Conservation (phyloP, 169 alveolate genomes). For the Plasmodium coatneyi region DNA sequence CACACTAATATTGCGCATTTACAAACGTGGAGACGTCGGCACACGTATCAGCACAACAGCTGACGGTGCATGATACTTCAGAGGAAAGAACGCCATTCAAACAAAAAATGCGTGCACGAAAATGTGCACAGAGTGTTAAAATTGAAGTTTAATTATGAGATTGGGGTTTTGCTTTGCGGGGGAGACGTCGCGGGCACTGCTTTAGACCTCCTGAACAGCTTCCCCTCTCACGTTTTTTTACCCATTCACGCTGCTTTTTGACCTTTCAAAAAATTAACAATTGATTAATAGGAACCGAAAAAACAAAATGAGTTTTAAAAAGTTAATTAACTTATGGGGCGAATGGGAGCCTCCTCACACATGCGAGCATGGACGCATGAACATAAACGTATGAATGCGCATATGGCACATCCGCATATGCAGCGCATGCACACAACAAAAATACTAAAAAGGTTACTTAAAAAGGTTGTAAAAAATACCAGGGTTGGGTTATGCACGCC, state of each 20-base stretch:
- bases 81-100: background rate
- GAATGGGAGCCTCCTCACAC: background rate
- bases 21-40: background rate
- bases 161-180: background rate
- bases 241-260: background rate
- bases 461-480: constrained; percentile 29
- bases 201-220: background rate
- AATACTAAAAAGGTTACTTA: constrained; percentile 42
- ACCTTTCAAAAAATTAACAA: background rate
- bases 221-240: background rate
- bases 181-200: background rate
- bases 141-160: background rate
- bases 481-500: constrained; percentile 20
- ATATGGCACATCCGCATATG: background rate
- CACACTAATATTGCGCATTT: background rate
- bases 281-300: background rate
- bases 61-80: background rate
- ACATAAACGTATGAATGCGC: background rate
- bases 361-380: background rate
- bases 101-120: background rate
- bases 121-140: background rate
- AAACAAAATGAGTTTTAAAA: constrained; percentile 7
- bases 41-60: background rate
- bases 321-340: background rate
- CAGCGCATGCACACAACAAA: background rate